These are phyloP conservation scores for Fusarium kyushuense DNA, from an alignment of 2,329 filamentous ascomycete species.

Conservation along the genomic window DNA sequence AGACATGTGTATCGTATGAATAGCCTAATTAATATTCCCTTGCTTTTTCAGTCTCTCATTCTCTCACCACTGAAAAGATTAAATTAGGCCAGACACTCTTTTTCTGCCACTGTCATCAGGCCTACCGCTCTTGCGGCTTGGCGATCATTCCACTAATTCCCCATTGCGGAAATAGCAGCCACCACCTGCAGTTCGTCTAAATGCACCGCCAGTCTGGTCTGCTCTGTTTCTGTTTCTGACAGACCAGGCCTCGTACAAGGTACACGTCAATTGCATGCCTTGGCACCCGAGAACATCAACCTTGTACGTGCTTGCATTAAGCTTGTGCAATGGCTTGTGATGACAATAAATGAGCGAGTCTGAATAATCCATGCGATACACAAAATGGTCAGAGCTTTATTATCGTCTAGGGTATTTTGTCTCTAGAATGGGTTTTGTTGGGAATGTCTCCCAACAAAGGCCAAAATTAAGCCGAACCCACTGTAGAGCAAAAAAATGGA, in stretches of 20 bases:
- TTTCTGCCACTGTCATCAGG: constrained; percentile 1
- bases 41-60: not conserved
- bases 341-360: not conserved
- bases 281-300: constrained; percentile 2
- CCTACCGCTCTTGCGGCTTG: not conserved
- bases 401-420: constrained; percentile 14
- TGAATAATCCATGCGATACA: not conserved
- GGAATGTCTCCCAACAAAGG: constrained; percentile 7
- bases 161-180: constrained; percentile 1
- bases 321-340: not conserved
- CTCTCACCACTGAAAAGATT: not conserved
- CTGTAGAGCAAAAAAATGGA: not conserved
- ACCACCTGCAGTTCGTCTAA: constrained; percentile 3
- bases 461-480: not conserved
- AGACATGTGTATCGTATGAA: no score
- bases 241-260: not conserved
- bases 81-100: not conserved
- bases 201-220: constrained; percentile 18
- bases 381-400: not conserved
- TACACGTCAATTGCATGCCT: not conserved
- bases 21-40: not conserved
- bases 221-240: constrained; percentile 7
- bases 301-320: no score
- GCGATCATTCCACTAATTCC: constrained; percentile 32
- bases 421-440: constrained; percentile 17